phyloP scores from a whole-genome alignment of 2,329 filamentous ascomycete species.

The Fulvia fulva region DNA sequence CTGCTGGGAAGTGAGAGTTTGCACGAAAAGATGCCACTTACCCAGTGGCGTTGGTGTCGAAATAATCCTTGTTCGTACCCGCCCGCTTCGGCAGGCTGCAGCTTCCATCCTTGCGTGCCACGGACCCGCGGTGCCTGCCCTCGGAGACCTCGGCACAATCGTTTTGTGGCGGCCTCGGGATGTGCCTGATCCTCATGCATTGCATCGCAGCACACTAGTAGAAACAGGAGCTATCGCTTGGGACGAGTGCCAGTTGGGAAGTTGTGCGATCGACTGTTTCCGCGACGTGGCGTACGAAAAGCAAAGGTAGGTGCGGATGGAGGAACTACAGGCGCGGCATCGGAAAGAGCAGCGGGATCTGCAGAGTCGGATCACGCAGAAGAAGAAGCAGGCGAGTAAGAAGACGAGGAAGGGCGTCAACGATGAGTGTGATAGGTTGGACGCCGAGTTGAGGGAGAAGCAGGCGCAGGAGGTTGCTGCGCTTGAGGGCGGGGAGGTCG shows the following conservation, averaged over 20 bases:
- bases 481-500: conserved; percentile 36
- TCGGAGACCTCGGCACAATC: no score
- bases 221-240: neutral
- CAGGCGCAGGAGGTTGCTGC: conserved; percentile 51
- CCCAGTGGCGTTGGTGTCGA: neutral
- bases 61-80: neutral
- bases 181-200: neutral
- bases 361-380: conserved; percentile 79
- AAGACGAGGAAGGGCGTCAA: conserved; percentile 60
- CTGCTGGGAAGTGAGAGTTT: neutral
- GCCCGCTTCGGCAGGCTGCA: no score
- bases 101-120: neutral
- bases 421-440: conserved; percentile 59
- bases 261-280: neutral
- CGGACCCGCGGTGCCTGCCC: no score
- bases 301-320: conserved; percentile 46
- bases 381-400: conserved; percentile 96
- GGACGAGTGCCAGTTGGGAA: neutral
- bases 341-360: conserved; percentile 86
- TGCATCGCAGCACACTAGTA: neutral
- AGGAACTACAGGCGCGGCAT: conserved; percentile 74
- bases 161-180: neutral
- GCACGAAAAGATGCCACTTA: neutral
- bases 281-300: neutral
- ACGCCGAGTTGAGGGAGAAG: conserved; percentile 52